Conservation (phyloP, 805 yeast genomes). For the Saccharomycopsis sp. region DNA sequence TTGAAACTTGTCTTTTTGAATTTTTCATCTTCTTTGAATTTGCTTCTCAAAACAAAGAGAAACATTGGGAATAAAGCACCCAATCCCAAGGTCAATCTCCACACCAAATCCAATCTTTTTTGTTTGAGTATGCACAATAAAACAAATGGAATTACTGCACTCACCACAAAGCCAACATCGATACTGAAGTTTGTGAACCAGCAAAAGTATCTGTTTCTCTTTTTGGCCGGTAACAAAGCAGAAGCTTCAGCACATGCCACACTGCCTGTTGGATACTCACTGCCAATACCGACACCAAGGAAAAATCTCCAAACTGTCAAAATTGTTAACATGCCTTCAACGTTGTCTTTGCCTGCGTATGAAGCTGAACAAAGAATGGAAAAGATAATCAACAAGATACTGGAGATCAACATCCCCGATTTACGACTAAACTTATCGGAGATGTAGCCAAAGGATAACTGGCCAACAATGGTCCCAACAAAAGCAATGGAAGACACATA, state of each 20-base stretch:
- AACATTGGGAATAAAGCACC: constrained; percentile 85
- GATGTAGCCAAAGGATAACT: constrained; percentile 67
- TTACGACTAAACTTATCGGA: constrained; percentile 79
- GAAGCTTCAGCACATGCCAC: constrained; percentile 92
- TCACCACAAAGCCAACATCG: constrained; percentile 75
- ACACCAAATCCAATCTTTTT: constrained; percentile 66
- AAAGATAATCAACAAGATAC: constrained; percentile 64
- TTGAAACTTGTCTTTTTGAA: constrained; percentile 67
- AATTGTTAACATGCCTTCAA: constrained; percentile 74
- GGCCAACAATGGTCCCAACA: constrained; percentile 87
- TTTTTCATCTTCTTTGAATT: constrained; percentile 63
- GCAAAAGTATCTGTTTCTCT: constrained; percentile 79
- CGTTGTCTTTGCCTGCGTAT: constrained; percentile 68
- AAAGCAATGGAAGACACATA: constrained; percentile 84
- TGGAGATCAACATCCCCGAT: constrained; percentile 73
- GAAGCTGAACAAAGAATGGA: constrained; percentile 74
- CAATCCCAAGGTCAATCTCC: constrained; percentile 86
- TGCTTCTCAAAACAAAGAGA: constrained; percentile 67
- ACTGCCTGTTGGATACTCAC: constrained; percentile 90
- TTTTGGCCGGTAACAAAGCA: constrained; percentile 65
- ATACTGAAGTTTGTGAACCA: constrained; percentile 88
- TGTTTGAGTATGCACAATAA: constrained; percentile 72
- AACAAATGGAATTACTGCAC: constrained; percentile 82
- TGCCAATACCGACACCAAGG: constrained; percentile 87
- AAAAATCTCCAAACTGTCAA: constrained; percentile 79